Base-by-base conservation (phyloP, 2,329 filamentous ascomycete species). In the Talaromyces islandicus region DNA sequence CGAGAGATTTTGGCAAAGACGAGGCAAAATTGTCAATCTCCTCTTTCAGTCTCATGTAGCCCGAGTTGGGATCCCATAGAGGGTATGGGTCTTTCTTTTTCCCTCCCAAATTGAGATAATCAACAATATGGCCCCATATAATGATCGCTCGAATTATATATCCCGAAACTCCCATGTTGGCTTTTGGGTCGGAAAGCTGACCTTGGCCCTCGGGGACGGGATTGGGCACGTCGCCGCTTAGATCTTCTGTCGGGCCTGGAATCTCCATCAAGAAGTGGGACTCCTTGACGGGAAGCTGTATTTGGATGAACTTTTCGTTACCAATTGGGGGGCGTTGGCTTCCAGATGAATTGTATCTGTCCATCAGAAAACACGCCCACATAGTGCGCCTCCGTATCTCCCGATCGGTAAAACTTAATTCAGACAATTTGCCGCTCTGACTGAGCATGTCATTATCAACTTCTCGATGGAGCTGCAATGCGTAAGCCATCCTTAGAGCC, bases 281-380 rank as follows among this genome's bases (percentile, higher is more conserved):
- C 72, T 99, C 94, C 70, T 90, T 92, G 67, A 97, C 90, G 0
- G 94, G 94, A 25, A 99, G 78, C 64, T 94, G 93, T 17, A 97
- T 91, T 66, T 91, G 88, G 63, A 97, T 84, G 59, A 90, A 91
- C 65, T 94, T 90, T 72, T 97, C 92, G 65, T 90, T 88, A 58
- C 96, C 88, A 66, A 97, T 96, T 57, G 91, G 90, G 21, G 94
- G 94, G 41, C 93, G 84, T 68, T 97, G 92, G 2, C 91, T 95
- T 1, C 94, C 93, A 1, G 92, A 97, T 0, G 93, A 97, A 75
- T 95, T 97, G 79, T 97, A 97, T 0, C 93, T 87, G 72, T 99
- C 94, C 92, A 97, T 97, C 60, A 97, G 75, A 69, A 96, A 96
- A 71, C 93, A 97, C 12, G 92, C 90, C 94, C 94, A 99, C 93